Conservation (phyloP, 495 filamentous ascomycete genomes). For the Xylaria palmicola region DNA sequence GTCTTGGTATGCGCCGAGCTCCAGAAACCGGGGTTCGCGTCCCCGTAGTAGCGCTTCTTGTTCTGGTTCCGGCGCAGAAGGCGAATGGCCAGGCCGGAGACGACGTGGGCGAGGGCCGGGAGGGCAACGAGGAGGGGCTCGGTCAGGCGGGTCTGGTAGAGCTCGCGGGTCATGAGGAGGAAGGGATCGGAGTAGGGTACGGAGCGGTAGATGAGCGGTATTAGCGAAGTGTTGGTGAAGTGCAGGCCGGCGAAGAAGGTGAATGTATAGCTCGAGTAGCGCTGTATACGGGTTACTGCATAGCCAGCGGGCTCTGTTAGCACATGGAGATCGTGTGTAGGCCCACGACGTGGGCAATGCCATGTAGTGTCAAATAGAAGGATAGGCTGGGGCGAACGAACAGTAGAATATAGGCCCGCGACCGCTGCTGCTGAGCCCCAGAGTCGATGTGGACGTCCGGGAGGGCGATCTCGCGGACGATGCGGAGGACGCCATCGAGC, state of each 20-base stretch:
- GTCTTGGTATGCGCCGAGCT: constrained; percentile 29
- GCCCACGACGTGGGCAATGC: not conserved
- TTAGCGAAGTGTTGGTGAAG: constrained; percentile 74
- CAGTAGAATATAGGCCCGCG: constrained; percentile 61
- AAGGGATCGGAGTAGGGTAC: constrained; percentile 58
- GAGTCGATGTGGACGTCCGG: constrained; percentile 22
- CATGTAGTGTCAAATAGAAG: not conserved
- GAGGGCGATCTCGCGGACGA: constrained; percentile 25
- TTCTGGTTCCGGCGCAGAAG: constrained; percentile 67
- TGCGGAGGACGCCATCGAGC: constrained; percentile 26
- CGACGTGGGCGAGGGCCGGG: constrained; percentile 57
- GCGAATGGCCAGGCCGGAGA: constrained; percentile 72
- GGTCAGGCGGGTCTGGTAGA: constrained; percentile 78
- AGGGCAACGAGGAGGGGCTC: constrained; percentile 63
- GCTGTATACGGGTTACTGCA: constrained; percentile 75
- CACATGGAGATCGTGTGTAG: not conserved
- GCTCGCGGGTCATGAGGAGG: constrained; percentile 64
- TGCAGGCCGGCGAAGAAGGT: constrained; percentile 75
- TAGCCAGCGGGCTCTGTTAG: not conserved
- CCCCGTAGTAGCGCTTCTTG: constrained; percentile 65
- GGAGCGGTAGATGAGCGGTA: constrained; percentile 61
- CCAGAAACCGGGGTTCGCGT: constrained; percentile 36
- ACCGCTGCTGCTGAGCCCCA: constrained; percentile 58
- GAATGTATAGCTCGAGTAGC: constrained; percentile 86
- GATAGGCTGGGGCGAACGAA: constrained; percentile 34